Conservation (phyloP, 1,284 basidiomycete genomes). For the Boletellus deceptivus region DNA sequence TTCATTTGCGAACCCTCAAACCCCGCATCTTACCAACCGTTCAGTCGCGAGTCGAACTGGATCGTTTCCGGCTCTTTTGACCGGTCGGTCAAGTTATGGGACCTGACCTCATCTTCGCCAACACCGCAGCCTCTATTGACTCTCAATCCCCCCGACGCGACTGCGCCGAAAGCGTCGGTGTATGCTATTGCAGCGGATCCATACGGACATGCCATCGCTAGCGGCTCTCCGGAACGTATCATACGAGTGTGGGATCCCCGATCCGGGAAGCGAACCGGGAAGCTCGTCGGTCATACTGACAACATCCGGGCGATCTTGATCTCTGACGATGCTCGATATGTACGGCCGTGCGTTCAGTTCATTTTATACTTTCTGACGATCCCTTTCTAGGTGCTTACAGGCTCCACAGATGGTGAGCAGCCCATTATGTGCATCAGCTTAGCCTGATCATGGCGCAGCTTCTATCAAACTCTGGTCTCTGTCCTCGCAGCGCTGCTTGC, state of each 20-base stretch:
- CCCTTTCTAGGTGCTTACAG: slow-evolving; percentile 70
- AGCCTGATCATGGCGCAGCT: slow-evolving; percentile 40
- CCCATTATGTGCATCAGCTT: background rate
- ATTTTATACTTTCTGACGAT: slow-evolving; percentile 17
- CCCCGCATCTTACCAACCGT: slow-evolving; percentile 18
- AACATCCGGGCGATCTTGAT: slow-evolving; percentile 90
- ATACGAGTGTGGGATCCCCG: slow-evolving; percentile 94
- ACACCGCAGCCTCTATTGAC: slow-evolving; percentile 51
- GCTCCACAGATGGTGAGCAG: slow-evolving; percentile 77
- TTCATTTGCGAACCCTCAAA: background rate
- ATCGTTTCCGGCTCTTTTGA: slow-evolving; percentile 96
- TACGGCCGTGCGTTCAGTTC: slow-evolving; percentile 40
- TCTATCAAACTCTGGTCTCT: slow-evolving; percentile 94
- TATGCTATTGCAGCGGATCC: slow-evolving; percentile 81
- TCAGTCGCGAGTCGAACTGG: slow-evolving; percentile 75
- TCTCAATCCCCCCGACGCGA: slow-evolving; percentile 57
- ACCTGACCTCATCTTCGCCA: slow-evolving; percentile 54
- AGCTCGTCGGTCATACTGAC: slow-evolving; percentile 93
- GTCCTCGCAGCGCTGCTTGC: slow-evolving; percentile 82
- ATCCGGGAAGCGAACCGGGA: slow-evolving; percentile 67
- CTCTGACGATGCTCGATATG: slow-evolving; percentile 87
- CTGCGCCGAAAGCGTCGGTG: slow-evolving; percentile 71
- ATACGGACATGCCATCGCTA: slow-evolving; percentile 78
- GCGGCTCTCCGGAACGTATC: slow-evolving; percentile 89
- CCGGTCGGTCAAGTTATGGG: slow-evolving; percentile 92